Evolutionary conservation across 2,329 filamentous ascomycete species (phyloP).

Genomic region (Ramularia collo-cygni): DNA sequence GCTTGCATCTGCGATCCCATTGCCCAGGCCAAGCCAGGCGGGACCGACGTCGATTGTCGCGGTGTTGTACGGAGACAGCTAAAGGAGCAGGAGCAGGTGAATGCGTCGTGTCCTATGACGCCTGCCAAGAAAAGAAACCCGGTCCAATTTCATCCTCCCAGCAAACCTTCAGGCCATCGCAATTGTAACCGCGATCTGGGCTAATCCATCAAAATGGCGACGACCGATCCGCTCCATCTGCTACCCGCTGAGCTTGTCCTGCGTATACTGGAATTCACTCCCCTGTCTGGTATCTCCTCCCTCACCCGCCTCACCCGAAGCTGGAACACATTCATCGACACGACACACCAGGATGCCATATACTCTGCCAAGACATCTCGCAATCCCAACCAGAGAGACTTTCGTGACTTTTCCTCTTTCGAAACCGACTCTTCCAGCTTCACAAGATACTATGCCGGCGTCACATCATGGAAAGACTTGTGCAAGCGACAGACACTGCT

Average conservation of each 20-base stretch:
- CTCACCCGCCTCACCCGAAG: slow-evolving; percentile 31
- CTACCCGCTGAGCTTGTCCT: slow-evolving; percentile 38
- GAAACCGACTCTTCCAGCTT: slow-evolving; percentile 24
- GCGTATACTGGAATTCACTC: slow-evolving; percentile 34
- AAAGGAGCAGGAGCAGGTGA: no score
- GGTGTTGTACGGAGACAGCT: no score
- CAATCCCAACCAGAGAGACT: slow-evolving; percentile 12
- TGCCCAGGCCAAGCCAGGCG: no score
- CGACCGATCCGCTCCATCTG: slow-evolving; percentile 19
- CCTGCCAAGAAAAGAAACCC: no score
- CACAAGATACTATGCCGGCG: slow-evolving; percentile 30
- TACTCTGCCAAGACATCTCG: slow-evolving; percentile 33
- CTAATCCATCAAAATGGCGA: no score
- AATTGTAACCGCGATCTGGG: no score
- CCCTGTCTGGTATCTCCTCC: slow-evolving; percentile 31
- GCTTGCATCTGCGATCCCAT: no score
- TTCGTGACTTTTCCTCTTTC: slow-evolving; percentile 28
- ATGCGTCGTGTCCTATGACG: no score
- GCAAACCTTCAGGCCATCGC: no score
- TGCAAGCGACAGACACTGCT: slow-evolving; percentile 38
- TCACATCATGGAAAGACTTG: slow-evolving; percentile 38
- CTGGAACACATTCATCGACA: slow-evolving; percentile 39
- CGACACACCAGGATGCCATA: slow-evolving; percentile 37
- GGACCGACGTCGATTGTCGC: no score
- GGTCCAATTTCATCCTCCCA: no score